These are phyloP conservation scores for Colletotrichum gigasporum DNA, from an alignment of 2,329 filamentous ascomycete genomes.

Conservation along the genomic window DNA sequence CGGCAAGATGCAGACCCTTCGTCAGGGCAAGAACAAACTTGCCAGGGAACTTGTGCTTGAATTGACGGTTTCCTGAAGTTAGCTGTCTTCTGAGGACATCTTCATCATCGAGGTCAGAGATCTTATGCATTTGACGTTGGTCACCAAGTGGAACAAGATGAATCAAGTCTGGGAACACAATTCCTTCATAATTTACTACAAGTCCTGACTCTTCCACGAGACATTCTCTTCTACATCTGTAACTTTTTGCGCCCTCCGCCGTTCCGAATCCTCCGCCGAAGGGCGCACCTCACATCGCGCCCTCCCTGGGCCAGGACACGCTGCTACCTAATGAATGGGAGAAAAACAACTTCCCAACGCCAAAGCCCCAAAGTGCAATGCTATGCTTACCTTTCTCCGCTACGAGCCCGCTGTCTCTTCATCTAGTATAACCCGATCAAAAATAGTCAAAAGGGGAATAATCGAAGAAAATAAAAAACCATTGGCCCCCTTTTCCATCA, in stretches of 20 bases:
- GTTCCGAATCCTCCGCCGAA: background rate
- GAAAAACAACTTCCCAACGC: slow-evolving; percentile 8
- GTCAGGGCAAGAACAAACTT: too few relatives aligned
- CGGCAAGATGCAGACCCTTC: too few relatives aligned
- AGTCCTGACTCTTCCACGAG: background rate
- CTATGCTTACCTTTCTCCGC: slow-evolving; percentile 31
- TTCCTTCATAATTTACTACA: slow-evolving; percentile 2
- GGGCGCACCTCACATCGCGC: background rate
- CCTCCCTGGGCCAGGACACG: background rate
- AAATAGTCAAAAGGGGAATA: slow-evolving; percentile 13
- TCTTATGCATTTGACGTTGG: too few relatives aligned
- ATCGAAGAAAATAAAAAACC: slow-evolving; percentile 7
- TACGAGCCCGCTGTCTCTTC: slow-evolving; percentile 17
- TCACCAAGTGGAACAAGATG: too few relatives aligned
- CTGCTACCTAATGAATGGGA: background rate
- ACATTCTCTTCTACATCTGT: slow-evolving; percentile 11
- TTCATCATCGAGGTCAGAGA: too few relatives aligned
- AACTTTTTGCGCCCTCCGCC: background rate
- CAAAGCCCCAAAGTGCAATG: slow-evolving; percentile 26
- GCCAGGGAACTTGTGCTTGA: too few relatives aligned
- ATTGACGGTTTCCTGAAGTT: too few relatives aligned
- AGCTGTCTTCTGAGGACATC: too few relatives aligned
- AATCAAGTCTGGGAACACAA: background rate
- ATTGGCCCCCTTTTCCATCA: slow-evolving; percentile 8
- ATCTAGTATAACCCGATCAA: slow-evolving; percentile 24